Conservation (phyloP, 139 green algal species). For the Tetradesmus obliquus region DNA sequence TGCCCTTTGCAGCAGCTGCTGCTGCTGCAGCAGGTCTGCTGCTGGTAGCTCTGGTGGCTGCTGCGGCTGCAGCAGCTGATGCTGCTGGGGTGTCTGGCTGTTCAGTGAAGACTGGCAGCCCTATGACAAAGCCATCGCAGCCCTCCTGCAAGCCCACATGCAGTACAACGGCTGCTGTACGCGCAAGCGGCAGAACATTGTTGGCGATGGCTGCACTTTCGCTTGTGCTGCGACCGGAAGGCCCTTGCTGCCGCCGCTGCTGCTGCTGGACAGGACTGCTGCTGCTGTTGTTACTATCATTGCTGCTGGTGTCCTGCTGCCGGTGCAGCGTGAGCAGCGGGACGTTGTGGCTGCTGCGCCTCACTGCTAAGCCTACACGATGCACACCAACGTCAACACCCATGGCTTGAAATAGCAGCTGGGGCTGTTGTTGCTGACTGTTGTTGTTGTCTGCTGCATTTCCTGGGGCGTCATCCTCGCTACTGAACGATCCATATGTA, state of each 20-base stretch:
- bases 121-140: slow-evolving; percentile 35
- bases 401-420: slow-evolving; percentile 31
- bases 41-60: not conserved
- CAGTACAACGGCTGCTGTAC: slow-evolving; percentile 4
- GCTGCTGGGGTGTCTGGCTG: not conserved
- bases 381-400: slow-evolving; percentile 7
- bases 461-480: not conserved
- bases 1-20: not conserved
- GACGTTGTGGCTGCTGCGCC: not conserved
- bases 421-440: not conserved
- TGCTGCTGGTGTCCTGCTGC: not conserved
- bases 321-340: slow-evolving; percentile 23
- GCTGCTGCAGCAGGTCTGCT: not conserved
- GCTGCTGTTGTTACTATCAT: not conserved
- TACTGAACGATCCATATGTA: slow-evolving; percentile 21
- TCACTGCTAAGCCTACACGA: slow-evolving; percentile 1
- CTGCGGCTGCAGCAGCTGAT: not conserved
- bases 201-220: not conserved
- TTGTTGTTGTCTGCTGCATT: not conserved
- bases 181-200: not conserved
- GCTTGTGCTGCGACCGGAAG: not conserved
- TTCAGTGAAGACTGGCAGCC: not conserved
- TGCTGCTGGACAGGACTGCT: not conserved
- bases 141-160: slow-evolving; percentile 21
- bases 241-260: not conserved